phyloP scores from a whole-genome alignment of 192 early-diverging fungal genomes.

The Podila clonocystis region DNA sequence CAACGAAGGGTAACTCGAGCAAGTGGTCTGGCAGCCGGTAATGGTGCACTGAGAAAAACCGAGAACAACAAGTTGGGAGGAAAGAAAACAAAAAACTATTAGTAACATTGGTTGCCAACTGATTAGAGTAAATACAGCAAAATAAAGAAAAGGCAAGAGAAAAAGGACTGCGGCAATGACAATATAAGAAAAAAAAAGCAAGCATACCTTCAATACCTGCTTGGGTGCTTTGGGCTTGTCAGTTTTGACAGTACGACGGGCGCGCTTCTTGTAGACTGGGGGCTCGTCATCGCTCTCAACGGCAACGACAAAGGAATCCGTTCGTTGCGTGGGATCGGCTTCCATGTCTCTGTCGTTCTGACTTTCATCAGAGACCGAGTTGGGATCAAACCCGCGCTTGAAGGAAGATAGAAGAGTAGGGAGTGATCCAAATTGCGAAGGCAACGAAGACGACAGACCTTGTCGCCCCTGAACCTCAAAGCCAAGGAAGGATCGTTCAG shows the following conservation, averaged over 20 bases:
- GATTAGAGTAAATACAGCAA: too few species aligned
- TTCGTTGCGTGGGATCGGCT: not conserved
- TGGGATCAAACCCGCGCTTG: not conserved
- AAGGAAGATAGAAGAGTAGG: not conserved
- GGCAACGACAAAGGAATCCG: not conserved
- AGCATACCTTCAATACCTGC: not conserved
- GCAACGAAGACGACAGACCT: not conserved
- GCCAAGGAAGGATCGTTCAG: not conserved
- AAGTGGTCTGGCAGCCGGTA: slow-evolving; percentile 8
- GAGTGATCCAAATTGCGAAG: not conserved
- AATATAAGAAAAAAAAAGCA: not conserved
- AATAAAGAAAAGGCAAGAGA: not conserved
- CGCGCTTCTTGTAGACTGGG: slow-evolving; percentile 8
- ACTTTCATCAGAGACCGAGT: not conserved
- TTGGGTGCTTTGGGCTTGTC: slow-evolving; percentile 8
- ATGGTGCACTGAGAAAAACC: slow-evolving; percentile 2
- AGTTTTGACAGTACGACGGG: not conserved
- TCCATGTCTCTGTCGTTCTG: slow-evolving; percentile 8
- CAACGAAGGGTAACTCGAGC: slow-evolving; percentile 31
- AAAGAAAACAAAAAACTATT: not conserved
- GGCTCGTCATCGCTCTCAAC: not conserved
- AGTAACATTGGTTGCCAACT: too few species aligned
- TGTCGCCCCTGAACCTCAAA: not conserved
- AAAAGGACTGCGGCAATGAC: not conserved
- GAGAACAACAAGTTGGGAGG: not conserved